These are phyloP conservation scores for Calcarisporium arbuscula DNA, from an alignment of 2,329 filamentous ascomycete genomes.

Conservation along the genomic window DNA sequence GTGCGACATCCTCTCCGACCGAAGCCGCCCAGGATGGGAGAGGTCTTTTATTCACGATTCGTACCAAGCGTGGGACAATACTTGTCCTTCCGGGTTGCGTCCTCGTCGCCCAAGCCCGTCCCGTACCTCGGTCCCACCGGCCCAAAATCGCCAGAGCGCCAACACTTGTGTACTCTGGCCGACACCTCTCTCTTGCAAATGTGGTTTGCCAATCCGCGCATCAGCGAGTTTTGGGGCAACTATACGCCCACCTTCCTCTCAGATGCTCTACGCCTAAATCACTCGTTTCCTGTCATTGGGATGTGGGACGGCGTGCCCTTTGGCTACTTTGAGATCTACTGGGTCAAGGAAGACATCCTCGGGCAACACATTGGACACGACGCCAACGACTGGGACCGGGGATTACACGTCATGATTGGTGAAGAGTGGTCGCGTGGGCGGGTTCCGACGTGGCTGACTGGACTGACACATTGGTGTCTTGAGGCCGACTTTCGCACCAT, in stretches of 20 bases:
- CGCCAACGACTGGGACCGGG: conserved; percentile 76
- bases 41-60: conserved; percentile 85
- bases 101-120: conserved; percentile 56
- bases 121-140: conserved; percentile 56
- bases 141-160: conserved; percentile 30
- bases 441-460: conserved; percentile 77
- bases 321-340: conserved; percentile 97
- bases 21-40: conserved; percentile 83
- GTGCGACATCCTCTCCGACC: conserved; percentile 80
- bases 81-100: conserved; percentile 82
- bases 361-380: conserved; percentile 61
- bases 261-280: conserved; percentile 55
- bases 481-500: conserved; percentile 73
- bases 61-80: conserved; percentile 78
- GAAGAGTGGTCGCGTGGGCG: conserved; percentile 85
- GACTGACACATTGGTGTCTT: conserved; percentile 82
- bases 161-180: conserved; percentile 37
- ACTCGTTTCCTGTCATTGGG: conserved; percentile 87
- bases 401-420: conserved; percentile 81
- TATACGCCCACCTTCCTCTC: conserved; percentile 61
- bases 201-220: conserved; percentile 86
- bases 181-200: conserved; percentile 61
- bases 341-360: conserved; percentile 87
- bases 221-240: conserved; percentile 78
- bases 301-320: conserved; percentile 94